A percentile compares a stretch with the other conserved stretches of the same genome.
These are phyloP conservation scores for Bolboschoenoplectus hybrid DNA, from an alignment of 202 grass and related monocot genomes.

Conservation along the genomic window DNA sequence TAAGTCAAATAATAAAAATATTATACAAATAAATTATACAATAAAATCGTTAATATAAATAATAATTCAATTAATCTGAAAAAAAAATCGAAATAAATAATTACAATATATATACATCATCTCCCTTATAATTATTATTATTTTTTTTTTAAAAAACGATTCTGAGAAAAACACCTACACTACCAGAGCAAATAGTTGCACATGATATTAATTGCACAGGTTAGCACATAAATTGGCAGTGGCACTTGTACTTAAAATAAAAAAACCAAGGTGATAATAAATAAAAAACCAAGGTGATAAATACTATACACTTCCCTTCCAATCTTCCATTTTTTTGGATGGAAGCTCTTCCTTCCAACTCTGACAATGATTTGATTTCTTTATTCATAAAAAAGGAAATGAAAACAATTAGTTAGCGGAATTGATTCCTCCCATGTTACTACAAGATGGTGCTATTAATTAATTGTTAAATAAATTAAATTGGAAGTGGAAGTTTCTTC, in stretches of 20 bases:
- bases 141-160: no score
- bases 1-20: no score
- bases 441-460: background rate
- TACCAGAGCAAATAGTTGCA: background rate
- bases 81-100: no score
- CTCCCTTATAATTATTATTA: no score
- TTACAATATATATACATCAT: no score
- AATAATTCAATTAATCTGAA: no score
- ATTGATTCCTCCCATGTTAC: background rate
- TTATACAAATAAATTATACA: no score
- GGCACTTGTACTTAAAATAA: background rate
- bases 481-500: background rate
- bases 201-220: background rate
- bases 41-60: no score
- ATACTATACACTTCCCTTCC: background rate
- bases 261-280: background rate
- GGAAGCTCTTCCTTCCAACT: background rate
- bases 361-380: background rate
- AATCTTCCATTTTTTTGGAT: background rate
- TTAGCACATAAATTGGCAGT: background rate
- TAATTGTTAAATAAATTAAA: background rate
- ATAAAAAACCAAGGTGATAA: background rate
- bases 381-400: background rate
- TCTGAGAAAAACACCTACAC: background rate
- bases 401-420: background rate